phyloP scores from a whole-genome alignment of 148 eudicot genomes.

The Vaccinium macrocarpon region DNA sequence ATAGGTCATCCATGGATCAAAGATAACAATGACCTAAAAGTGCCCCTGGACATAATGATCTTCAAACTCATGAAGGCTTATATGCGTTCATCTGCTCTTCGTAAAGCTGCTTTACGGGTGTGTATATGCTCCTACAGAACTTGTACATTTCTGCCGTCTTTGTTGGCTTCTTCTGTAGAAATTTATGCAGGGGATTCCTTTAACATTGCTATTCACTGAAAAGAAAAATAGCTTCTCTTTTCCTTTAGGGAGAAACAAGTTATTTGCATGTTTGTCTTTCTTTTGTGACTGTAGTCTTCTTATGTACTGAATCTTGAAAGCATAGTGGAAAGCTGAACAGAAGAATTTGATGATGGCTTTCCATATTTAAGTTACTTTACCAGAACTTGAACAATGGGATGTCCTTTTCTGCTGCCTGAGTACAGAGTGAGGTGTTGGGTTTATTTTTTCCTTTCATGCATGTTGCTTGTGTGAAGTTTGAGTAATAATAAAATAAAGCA shows the following conservation, averaged over 20 bases:
- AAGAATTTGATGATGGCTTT: not conserved
- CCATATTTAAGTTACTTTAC: not conserved
- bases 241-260: not conserved
- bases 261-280: not conserved
- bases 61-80: conserved; percentile 73
- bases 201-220: not conserved
- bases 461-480: not conserved
- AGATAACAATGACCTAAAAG: conserved; percentile 43
- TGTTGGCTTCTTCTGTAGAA: not conserved
- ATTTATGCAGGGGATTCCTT: not conserved
- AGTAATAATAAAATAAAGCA: not conserved
- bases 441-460: conserved; percentile 3
- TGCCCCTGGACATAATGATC: conserved; percentile 69
- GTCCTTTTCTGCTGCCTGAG: not conserved
- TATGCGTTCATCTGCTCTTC: conserved; percentile 79
- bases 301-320: not conserved
- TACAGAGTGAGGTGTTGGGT: not conserved
- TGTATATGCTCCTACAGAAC: not conserved
- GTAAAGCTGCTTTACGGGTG: conserved; percentile 81
- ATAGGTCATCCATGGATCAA: conserved; percentile 91
- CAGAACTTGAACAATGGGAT: not conserved
- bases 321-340: not conserved
- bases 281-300: not conserved
- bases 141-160: not conserved
- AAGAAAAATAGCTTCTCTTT: not conserved